Conservation (phyloP, 2,329 filamentous ascomycete genomes). For the Aspergillus bombycis region DNA sequence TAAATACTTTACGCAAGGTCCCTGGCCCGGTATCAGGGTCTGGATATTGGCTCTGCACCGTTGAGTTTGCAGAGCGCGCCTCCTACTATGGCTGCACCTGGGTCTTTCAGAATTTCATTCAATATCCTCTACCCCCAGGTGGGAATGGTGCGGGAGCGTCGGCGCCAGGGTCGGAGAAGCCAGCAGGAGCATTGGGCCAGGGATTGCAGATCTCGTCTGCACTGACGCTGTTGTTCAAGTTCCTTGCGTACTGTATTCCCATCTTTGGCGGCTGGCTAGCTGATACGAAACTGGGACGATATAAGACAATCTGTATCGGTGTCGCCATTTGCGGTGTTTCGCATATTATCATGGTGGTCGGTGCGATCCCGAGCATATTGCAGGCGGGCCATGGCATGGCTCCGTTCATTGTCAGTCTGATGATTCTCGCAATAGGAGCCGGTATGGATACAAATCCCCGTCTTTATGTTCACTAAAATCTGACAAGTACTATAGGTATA, state of each 20-base stretch:
- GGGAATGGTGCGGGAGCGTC: not conserved
- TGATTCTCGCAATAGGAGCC: not conserved
- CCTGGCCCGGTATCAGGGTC: not conserved
- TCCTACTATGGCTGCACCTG: not conserved
- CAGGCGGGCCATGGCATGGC: not conserved
- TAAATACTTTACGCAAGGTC: not conserved
- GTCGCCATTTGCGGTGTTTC: not conserved
- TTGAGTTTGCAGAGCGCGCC: not conserved
- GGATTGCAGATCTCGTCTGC: not conserved
- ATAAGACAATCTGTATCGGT: not conserved
- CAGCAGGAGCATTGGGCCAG: not conserved
- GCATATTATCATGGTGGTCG: not conserved
- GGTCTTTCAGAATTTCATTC: not conserved
- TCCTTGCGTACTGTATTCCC: not conserved
- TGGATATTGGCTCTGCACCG: not conserved
- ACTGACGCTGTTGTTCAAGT: not conserved
- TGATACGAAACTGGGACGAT: not conserved
- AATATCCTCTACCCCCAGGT: not conserved
- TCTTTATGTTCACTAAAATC: not conserved
- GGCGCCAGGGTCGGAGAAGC: not conserved
- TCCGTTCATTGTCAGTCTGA: not conserved
- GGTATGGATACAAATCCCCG: not conserved
- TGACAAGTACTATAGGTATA: not conserved
- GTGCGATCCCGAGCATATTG: not conserved
- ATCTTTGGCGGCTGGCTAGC: not conserved